Base-by-base conservation (phyloP, 139 green algal genomes). In the Mesotaenium endlicherianum region DNA sequence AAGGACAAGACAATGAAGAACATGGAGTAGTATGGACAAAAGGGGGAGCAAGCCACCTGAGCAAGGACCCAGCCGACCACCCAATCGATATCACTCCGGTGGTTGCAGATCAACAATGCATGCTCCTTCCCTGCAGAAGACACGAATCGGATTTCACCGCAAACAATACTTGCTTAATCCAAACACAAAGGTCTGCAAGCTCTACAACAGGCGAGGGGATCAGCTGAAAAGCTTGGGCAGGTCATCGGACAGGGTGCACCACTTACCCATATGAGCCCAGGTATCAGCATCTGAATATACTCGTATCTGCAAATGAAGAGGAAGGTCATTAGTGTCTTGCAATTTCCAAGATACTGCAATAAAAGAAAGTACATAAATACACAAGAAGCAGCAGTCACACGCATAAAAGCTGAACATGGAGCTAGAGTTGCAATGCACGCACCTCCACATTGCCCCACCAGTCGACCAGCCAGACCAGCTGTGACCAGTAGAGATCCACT, bases 51-150 rank as follows among this genome's bases (percentile, higher is more conserved):
- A 3, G 41, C 43, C 68, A 87, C 81, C 75, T 87, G 36, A 14
- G 50, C 58, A 3, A 88, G 3, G 17, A 80, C 30, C 82, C 82
- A 88, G 53, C 82, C 82, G 1, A 86, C 43, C n/a, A 85, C 67
- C 82, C 82, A 88, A 31, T 88, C 82, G 41, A 88, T 39, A 43
- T 88, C 82, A 44, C 82, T 88, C 30, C 82, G 82, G 76, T 88
- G 82, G 43, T 88, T 88, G 75, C 53, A 79, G 14, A 88, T 36
- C 17, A 85, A n/a, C 49, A 88, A 72, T 3, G 58, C 75, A 49
- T 79, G 31, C 36, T 88, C 82, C 70, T 45, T 84, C 16, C 59
- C 81, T 87, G 81, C 38, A 40, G 11, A 64, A 2, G 53, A 64
- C 2, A 11, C n/a, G n/a, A 68, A 34, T 68, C n/a, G 36, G 57